Conservation (phyloP, 2,329 filamentous ascomycete genomes). For the Juglanconis juglandina region DNA sequence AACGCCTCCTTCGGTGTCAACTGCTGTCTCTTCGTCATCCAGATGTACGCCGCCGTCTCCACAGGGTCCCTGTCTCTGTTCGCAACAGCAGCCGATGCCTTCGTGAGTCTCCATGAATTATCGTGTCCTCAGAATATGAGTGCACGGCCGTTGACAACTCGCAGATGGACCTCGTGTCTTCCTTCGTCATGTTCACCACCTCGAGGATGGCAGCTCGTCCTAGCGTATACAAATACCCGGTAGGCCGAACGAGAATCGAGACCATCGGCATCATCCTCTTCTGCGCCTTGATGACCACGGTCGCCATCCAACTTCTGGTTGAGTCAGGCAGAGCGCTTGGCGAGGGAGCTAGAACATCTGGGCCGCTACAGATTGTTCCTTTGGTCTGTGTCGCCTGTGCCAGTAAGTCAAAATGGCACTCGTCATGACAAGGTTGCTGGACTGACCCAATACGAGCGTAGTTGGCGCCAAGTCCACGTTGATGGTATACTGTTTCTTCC, state of each 20-base stretch:
- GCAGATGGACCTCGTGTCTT: conserved; percentile 61
- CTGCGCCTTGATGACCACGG: conserved; percentile 64
- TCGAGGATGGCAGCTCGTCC: conserved; percentile 56
- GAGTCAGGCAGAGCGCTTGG: conserved; percentile 54
- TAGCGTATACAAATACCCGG: conserved; percentile 60
- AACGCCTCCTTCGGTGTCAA: conserved; percentile 49
- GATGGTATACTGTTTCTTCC: conserved; percentile 53
- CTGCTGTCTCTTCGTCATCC: conserved; percentile 54
- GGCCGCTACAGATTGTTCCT: conserved; percentile 50
- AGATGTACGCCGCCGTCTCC: conserved; percentile 55
- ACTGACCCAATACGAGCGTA: conserved; percentile 18
- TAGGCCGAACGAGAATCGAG: conserved; percentile 60
- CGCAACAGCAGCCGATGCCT: conserved; percentile 63
- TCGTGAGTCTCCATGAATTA: conserved; percentile 34
- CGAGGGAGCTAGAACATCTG: conserved; percentile 37
- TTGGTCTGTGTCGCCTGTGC: conserved; percentile 52
- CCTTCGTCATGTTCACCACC: conserved; percentile 59
- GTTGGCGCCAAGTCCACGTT: conserved; percentile 49
- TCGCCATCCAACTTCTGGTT: conserved; percentile 59
- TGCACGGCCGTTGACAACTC: conserved; percentile 19
- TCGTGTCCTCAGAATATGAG: neutral
- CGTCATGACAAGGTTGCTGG: neutral
- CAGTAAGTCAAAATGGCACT: conserved; percentile 36
- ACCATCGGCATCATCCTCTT: conserved; percentile 65
- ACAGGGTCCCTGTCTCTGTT: conserved; percentile 61